These are phyloP conservation scores for Medicago arabica DNA, from an alignment of 306 rosid genomes.

Conservation along the genomic window DNA sequence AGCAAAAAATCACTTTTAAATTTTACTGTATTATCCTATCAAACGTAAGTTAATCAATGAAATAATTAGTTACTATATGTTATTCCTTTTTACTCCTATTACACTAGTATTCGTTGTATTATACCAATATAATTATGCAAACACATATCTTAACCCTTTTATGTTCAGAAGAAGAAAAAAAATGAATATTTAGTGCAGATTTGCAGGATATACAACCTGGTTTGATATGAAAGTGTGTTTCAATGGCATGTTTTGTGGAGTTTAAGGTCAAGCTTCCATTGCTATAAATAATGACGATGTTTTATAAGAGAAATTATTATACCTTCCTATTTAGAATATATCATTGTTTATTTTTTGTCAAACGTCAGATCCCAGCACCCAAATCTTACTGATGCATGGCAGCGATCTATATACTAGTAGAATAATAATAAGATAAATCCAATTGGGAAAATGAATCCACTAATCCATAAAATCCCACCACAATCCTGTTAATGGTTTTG, in stretches of 20 bases:
- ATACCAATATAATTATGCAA: too few species aligned
- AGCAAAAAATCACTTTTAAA: too few species aligned
- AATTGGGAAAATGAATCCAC: background rate
- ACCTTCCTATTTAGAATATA: background rate
- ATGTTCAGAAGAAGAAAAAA: too few species aligned
- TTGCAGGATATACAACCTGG: background rate
- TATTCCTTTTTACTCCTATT: too few species aligned
- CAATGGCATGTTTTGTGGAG: background rate
- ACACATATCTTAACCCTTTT: too few species aligned
- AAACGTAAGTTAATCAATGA: too few species aligned
- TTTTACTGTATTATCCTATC: too few species aligned
- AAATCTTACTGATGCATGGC: conserved; percentile 3
- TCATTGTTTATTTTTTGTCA: conserved; percentile 3
- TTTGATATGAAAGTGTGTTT: background rate
- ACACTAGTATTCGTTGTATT: too few species aligned
- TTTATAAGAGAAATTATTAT: background rate
- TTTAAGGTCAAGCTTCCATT: background rate
- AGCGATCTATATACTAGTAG: background rate
- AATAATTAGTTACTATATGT: too few species aligned
- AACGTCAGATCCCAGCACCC: background rate
- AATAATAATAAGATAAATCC: background rate
- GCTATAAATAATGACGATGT: background rate
- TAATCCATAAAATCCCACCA: conserved; percentile 6
- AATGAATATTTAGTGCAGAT: too few species aligned
- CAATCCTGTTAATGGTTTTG: background rate